Base-by-base conservation (phyloP, 2,329 filamentous ascomycete genomes). In the Bimuria novae-zelandiae region DNA sequence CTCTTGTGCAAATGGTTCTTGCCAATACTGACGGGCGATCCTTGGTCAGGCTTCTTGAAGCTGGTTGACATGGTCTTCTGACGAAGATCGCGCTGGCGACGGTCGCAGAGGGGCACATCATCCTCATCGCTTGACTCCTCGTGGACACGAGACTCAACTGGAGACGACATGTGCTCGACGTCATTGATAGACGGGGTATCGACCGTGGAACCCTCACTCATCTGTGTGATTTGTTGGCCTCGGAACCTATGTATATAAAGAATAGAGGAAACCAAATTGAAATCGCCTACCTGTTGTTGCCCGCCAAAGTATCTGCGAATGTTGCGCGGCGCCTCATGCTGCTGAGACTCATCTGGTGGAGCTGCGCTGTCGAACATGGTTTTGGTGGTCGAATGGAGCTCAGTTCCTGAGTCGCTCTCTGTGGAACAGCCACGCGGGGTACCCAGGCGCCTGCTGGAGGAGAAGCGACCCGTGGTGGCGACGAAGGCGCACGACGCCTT, bases 1-100 rank as follows among this genome's bases (percentile, higher is more conserved):
- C 59, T 65, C 51, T 62, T 65, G 11, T 46, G 33, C 33, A 4
- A 3, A n/a, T n/a, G 41, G 7, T n/a, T 8, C 21, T 55, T 59
- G 14, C 42, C 30, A 2, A 22, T 6, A 3, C 32, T 52, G 33
- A 54, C 56, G 8, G 48, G 22, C 1, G 47, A 33, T 5, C 41
- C 29, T 12, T 56, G 60, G 12, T 25, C 10, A 10, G 51, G 22
- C 19, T 54, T 49, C 4, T 22, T 47, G 7, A 53, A 32, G 16
- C 49, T 47, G 35, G 21, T 29, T 17, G 22, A 51, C 29, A 23
- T 25, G 37, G 11, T 35, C 41, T 23, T 21, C 41, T 7, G 40
- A 21, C 2, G 23, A 8, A 12, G 21, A 14, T 10, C 37, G 30
- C 10, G 36, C 21, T 29, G 41, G 14, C 54, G 56, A 22, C 36